Evolutionary conservation across 1,284 basidiomycete species (phyloP).

Genomic region (Tremellales sp.): DNA sequence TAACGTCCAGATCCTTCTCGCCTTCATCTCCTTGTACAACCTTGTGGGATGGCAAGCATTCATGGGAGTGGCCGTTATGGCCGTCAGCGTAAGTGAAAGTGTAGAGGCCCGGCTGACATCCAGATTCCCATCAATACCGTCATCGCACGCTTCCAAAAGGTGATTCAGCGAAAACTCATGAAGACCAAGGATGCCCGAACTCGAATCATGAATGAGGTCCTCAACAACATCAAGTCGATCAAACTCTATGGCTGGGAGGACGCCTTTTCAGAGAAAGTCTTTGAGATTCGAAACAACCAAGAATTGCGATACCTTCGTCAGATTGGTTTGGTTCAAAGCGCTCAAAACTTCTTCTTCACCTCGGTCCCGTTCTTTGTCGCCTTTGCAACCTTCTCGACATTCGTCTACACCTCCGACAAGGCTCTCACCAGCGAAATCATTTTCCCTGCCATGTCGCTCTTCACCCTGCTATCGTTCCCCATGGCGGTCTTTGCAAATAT

Average conservation of each 20-base stretch:
- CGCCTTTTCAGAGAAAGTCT: slow-evolving; percentile 67
- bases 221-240: slow-evolving; percentile 81
- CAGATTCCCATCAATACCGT: slow-evolving; percentile 67
- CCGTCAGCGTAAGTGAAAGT: slow-evolving; percentile 54
- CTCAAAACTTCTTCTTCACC: slow-evolving; percentile 35
- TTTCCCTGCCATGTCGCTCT: slow-evolving; percentile 90
- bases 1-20: slow-evolving; percentile 63
- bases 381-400: slow-evolving; percentile 78
- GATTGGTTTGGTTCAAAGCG: slow-evolving; percentile 65
- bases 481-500: slow-evolving; percentile 62
- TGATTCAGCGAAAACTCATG: slow-evolving; percentile 83
- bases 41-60: slow-evolving; percentile 90
- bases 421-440: slow-evolving; percentile 87
- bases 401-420: slow-evolving; percentile 62
- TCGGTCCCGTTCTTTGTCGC: slow-evolving; percentile 63
- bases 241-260: slow-evolving; percentile 66
- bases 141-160: slow-evolving; percentile 71
- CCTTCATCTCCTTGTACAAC: slow-evolving; percentile 82
- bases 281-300: slow-evolving; percentile 74
- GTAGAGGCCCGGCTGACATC: slow-evolving; percentile 12
- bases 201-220: slow-evolving; percentile 56
- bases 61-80: slow-evolving; percentile 87
- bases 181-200: slow-evolving; percentile 66
- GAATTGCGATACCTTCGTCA: slow-evolving; percentile 77
- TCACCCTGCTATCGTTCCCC: slow-evolving; percentile 85